These are phyloP conservation scores for Tetrapisispora nanseiensis DNA, from an alignment of 805 yeast genomes.

Conservation along the genomic window DNA sequence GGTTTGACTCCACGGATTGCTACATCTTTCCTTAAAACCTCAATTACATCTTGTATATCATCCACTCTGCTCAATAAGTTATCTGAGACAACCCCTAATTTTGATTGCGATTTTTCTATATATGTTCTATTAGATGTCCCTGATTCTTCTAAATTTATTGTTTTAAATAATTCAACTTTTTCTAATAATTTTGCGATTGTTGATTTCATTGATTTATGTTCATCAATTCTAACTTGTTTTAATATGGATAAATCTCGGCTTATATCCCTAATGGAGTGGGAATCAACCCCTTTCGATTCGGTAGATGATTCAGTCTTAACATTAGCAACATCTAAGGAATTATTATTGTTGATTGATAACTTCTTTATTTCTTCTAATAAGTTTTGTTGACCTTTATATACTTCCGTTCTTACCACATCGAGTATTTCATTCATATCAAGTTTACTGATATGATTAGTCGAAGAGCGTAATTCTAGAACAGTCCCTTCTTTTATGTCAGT, in stretches of 20 bases:
- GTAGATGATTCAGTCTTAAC: not conserved
- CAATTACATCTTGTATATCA: conserved; percentile 85
- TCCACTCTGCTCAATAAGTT: conserved; percentile 68
- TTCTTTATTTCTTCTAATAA: conserved; percentile 8
- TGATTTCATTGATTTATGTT: conserved; percentile 34
- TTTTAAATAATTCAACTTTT: conserved; percentile 44
- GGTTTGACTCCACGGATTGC: conserved; percentile 86
- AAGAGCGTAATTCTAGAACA: conserved; percentile 35
- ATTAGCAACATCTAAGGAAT: not conserved
- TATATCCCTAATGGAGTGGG: conserved; percentile 30
- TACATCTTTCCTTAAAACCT: conserved; percentile 80
- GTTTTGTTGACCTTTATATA: conserved; percentile 9
- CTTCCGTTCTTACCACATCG: conserved; percentile 9
- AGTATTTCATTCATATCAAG: conserved; percentile 6
- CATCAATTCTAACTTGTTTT: conserved; percentile 43
- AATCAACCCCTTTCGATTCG: not conserved
- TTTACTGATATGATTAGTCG: not conserved
- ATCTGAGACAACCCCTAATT: conserved; percentile 71
- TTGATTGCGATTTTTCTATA: conserved; percentile 66
- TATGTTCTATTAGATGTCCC: conserved; percentile 37
- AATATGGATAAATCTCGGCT: conserved; percentile 51
- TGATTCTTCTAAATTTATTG: conserved; percentile 32
- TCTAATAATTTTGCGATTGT: conserved; percentile 37
- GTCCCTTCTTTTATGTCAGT: conserved; percentile 50
- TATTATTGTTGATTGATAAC: conserved; percentile 1